Base-by-base conservation (phyloP, 2,329 filamentous ascomycete species). In the Pseudogymnoascus sp. region DNA sequence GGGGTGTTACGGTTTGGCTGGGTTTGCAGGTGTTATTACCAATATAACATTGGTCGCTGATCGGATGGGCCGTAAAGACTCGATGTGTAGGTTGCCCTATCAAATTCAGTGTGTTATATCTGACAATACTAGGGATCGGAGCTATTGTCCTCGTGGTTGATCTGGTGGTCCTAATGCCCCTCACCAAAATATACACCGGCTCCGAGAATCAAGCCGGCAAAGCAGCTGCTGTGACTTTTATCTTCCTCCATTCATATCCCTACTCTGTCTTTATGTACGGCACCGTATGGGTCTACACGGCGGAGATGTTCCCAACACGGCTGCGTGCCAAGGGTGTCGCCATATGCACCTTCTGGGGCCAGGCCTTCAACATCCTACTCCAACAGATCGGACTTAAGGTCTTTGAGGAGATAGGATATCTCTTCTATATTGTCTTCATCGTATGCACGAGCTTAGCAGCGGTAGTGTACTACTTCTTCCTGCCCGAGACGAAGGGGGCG, bases 251-350 rank as follows among this genome's bases (percentile, higher is more conserved):
- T 58, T 59, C 63, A 12, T 61, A 61, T 28, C 38, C 52, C 11
- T 65, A 65, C 62, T 63, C 63, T 14, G 58, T 65, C 21, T 65
- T 65, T 18, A 63, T 60, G 45, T 63, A 61, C 31, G 49, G 49
- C 49, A 55, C 49, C 7, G 49, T 55, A 55, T 81, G 79, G 79
- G 78, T 79, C 6, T 88, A 88, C 66, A 83, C 86, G 0, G 87
- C 85, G 4, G 86, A 89, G 71, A 88, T 89, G 63, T 89, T 84
- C 69, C 86, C 86, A 2, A 79, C 88, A 38, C 88, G 88, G 71
- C 80, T 88, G 62, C 83, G 62, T 9, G 60, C 60, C 40, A 61
- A 65, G 40, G 63, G 62, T 21, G 37, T 40, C 14, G 62, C 62
- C 14, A 60, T 65, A 31, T 52, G 45, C n/a, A 62, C 62, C 28